phyloP scores from a whole-genome alignment of 805 yeast species.

The Candida insectorum region DNA sequence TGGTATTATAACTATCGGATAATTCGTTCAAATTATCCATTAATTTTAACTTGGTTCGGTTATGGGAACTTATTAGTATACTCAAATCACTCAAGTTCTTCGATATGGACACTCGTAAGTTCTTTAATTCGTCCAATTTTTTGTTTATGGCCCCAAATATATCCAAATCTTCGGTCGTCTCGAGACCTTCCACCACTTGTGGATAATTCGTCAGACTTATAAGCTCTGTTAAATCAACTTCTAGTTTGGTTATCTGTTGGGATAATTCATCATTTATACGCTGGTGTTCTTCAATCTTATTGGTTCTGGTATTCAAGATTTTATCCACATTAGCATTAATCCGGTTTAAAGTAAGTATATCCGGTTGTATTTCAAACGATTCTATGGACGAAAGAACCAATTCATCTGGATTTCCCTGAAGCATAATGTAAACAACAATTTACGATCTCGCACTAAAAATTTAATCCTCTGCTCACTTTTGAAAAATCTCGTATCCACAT shows the following conservation, averaged over 20 bases:
- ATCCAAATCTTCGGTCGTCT: conserved; percentile 3
- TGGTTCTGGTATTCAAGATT: conserved; percentile 25
- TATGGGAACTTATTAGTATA: conserved; percentile 33
- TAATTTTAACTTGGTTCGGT: conserved; percentile 32
- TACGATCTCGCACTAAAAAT: too few relatives aligned
- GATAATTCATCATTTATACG: conserved; percentile 7
- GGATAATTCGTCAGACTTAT: conserved; percentile 19
- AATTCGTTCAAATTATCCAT: conserved; percentile 36
- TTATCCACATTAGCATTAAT: conserved; percentile 36
- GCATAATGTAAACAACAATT: conserved; percentile 14
- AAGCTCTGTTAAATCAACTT: conserved; percentile 14
- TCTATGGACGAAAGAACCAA: conserved; percentile 42
- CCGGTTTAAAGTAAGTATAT: conserved; percentile 42
- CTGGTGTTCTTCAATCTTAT: conserved; percentile 6
- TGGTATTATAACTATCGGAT: conserved; percentile 21
- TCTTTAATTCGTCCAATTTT: conserved; percentile 42
- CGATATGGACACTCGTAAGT: conserved; percentile 41
- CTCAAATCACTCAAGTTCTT: conserved; percentile 50
- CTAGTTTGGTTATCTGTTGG: conserved; percentile 9
- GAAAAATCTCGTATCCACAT: too few relatives aligned
- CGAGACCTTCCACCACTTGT: conserved; percentile 6
- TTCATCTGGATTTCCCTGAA: conserved; percentile 29
- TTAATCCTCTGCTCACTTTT: too few relatives aligned
- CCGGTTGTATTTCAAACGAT: conserved; percentile 51
- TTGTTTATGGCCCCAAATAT: conserved; percentile 5